Base-by-base conservation (phyloP, 148 eudicot genomes). In the Amaranthus palmeri region DNA sequence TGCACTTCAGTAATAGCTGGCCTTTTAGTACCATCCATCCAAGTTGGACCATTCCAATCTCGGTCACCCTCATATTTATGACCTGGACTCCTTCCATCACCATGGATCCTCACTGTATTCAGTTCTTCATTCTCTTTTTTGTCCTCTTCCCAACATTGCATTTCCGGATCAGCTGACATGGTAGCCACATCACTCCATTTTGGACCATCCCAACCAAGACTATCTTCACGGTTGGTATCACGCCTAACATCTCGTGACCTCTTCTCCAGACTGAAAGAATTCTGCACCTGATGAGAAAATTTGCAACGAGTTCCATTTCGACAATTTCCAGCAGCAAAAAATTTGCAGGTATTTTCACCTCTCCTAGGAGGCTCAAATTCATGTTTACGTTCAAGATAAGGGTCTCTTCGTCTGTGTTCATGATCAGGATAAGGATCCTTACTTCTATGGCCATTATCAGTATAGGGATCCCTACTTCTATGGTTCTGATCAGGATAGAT, bases 281-380 rank as follows among this genome's bases (percentile, higher is more conserved):
- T 82, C 51, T 48, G 73, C 70, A 62, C 58, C 61, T 79, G 78
- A 79, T 83, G 85, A 46, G 82, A 73, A 67, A 76, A 79, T 69
- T 73, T 79, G 76, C 85, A 83, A 48, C 74, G 78, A 11, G 68
- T 79, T 65, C 83, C 85, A 71, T 83, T 76, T 13, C 70, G 68
- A 60, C 85, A 83, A 79, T 74, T 76, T 66, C 85, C 85, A 2
- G 83, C 74, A 54, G 85, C 83, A 74, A 79, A 83, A 67, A 76
- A 79, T 67, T 83, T 83, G 81, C 85, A 83, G 11, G 72, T 25
- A 54, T 72, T 48, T 52, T 62, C 82, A 59, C 47, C 69, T 66
- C 76, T 70, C 72, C 61, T 79, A 48, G 50, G 61, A 49, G 82
- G 76, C 61, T 79, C 85, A 42, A 59, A 74, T 53, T 82, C 80